phyloP scores from a whole-genome alignment of 352 stramenopile species.

The Achlya hypogyna region DNA sequence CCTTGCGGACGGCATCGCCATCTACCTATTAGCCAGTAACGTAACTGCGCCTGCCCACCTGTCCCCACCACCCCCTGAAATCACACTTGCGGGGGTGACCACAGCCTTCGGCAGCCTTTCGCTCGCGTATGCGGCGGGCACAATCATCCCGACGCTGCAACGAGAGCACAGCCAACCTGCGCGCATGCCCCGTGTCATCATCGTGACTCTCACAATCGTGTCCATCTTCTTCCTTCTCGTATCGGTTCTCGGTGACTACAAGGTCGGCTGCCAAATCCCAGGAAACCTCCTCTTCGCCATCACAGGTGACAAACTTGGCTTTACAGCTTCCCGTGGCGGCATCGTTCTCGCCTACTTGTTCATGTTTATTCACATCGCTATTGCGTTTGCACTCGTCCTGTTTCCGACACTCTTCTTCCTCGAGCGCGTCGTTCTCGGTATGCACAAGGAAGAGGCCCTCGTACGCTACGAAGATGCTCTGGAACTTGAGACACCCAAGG shows the following conservation, averaged over 20 bases:
- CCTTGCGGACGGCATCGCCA: constrained; percentile 15
- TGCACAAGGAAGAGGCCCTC: constrained; percentile 32
- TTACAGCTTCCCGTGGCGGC: constrained; percentile 31
- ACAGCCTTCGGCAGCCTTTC: constrained; percentile 14
- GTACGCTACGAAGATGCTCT: not conserved
- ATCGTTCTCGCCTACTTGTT: constrained; percentile 38
- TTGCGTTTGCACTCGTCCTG: constrained; percentile 45
- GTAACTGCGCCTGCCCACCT: not conserved
- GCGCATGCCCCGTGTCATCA: constrained; percentile 19
- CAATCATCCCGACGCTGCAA: constrained; percentile 17
- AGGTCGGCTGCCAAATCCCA: constrained; percentile 20
- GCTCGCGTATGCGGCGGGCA: constrained; percentile 18
- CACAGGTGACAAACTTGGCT: constrained; percentile 31
- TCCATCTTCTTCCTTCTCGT: constrained; percentile 28
- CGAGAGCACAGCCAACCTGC: constrained; percentile 13
- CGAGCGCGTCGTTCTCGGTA: constrained; percentile 44
- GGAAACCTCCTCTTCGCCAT: constrained; percentile 70
- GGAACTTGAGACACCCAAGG: not conserved
- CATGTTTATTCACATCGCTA: constrained; percentile 46
- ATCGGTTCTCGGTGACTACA: constrained; percentile 40
- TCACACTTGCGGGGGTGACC: constrained; percentile 3
- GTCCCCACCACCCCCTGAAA: not conserved
- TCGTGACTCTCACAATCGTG: constrained; percentile 11
- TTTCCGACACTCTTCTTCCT: constrained; percentile 49
- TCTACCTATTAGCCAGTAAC: constrained; percentile 3